These are phyloP conservation scores for Setaria italica DNA, from an alignment of 202 grass and related monocot genomes.

Conservation along the genomic window DNA sequence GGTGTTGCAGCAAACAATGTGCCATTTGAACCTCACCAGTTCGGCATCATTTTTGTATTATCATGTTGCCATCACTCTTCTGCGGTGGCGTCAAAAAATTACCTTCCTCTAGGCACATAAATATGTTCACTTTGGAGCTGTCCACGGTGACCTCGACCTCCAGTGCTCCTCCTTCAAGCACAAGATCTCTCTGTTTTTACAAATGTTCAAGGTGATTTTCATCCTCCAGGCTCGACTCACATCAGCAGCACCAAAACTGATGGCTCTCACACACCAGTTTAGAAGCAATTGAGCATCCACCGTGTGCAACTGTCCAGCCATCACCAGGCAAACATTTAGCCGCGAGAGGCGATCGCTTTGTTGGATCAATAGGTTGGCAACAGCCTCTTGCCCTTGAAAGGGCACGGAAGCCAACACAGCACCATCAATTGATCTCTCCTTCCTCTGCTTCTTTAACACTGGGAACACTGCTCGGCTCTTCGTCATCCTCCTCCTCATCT, in stretches of 20 bases:
- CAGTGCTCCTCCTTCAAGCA: not conserved
- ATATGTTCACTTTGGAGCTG: constrained; percentile 34
- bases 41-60: not conserved
- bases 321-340: not conserved
- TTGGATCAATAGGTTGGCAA: constrained; percentile 7
- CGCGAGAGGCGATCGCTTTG: not conserved
- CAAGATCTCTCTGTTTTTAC: not conserved
- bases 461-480: constrained; percentile 52
- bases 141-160: not conserved
- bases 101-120: not conserved
- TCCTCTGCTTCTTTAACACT: constrained; percentile 66
- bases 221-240: not conserved
- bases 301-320: constrained; percentile 21
- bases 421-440: constrained; percentile 67
- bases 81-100: not conserved
- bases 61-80: not conserved
- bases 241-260: constrained; percentile 31
- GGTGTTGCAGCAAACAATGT: constrained; percentile 20
- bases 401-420: not conserved
- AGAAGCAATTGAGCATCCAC: not conserved
- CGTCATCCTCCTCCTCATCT: constrained; percentile 90
- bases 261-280: not conserved
- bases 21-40: constrained; percentile 31
- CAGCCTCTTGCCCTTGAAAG: constrained; percentile 29
- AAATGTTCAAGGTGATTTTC: not conserved